Evolutionary conservation across 2,329 filamentous ascomycete genomes (phyloP).

Genomic region (Ascosphaera apis): DNA sequence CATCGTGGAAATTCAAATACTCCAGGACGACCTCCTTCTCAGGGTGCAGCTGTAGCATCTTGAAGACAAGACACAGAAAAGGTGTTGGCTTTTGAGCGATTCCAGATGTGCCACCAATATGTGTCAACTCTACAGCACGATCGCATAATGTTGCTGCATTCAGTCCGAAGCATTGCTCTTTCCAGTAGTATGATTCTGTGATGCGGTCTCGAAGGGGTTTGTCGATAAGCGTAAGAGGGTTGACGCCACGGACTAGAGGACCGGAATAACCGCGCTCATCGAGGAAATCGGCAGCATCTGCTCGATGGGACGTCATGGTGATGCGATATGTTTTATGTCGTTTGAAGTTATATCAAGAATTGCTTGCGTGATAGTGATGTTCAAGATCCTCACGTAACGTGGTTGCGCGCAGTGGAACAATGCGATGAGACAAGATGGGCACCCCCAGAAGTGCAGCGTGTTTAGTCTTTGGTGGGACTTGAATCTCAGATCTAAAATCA

Average conservation of each 20-base stretch:
- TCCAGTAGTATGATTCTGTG: constrained; percentile 90
- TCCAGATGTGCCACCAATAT: constrained; percentile 74
- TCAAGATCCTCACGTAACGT: too few species aligned
- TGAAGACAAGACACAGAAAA: constrained; percentile 86
- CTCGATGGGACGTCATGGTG: constrained; percentile 36
- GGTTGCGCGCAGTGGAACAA: too few species aligned
- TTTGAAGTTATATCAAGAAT: not conserved
- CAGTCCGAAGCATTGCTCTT: constrained; percentile 91
- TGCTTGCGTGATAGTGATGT: not conserved
- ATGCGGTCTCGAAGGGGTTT: constrained; percentile 91
- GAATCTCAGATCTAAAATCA: too few species aligned
- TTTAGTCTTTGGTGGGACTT: too few species aligned
- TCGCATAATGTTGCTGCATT: constrained; percentile 66
- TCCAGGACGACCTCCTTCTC: constrained; percentile 54
- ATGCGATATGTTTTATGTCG: not conserved
- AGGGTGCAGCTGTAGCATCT: constrained; percentile 72
- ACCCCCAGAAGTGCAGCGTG: too few species aligned
- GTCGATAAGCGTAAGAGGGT: constrained; percentile 88
- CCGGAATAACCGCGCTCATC: constrained; percentile 72
- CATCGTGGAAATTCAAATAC: constrained; percentile 57
- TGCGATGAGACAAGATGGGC: not conserved
- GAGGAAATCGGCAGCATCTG: constrained; percentile 55
- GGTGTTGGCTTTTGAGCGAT: constrained; percentile 63
- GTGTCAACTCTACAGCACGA: constrained; percentile 63
- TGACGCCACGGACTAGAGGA: constrained; percentile 63